Conservation (phyloP, 2,329 filamentous ascomycete species). For the Reticulascus tulasneorum region DNA sequence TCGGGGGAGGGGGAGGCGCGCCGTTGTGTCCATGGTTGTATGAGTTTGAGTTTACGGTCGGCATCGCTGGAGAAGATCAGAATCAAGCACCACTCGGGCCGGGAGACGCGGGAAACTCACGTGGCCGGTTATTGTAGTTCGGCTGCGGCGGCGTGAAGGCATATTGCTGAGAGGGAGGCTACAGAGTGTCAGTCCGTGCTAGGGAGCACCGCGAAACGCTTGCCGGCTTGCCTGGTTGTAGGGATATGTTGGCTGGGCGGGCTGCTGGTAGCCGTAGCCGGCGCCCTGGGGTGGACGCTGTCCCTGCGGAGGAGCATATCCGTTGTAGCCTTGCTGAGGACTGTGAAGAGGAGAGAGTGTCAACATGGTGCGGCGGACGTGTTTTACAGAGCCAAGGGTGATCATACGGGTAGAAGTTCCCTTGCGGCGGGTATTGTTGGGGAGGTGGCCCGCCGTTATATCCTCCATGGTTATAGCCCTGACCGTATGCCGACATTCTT, state of each 20-base stretch:
- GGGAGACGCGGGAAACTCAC: slow-evolving; percentile 34
- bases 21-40: slow-evolving; percentile 53
- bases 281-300: slow-evolving; percentile 31
- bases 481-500: slow-evolving; percentile 60
- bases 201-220: too few relatives aligned
- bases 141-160: slow-evolving; percentile 38
- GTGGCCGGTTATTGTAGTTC: slow-evolving; percentile 45
- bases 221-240: slow-evolving; percentile 37
- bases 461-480: slow-evolving; percentile 48
- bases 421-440: slow-evolving; percentile 33
- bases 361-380: slow-evolving; percentile 17
- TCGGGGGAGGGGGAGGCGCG: slow-evolving; percentile 63
- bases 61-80: slow-evolving; percentile 29
- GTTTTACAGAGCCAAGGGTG: slow-evolving; percentile 22
- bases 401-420: slow-evolving; percentile 49
- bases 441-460: slow-evolving; percentile 31
- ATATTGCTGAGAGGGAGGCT: slow-evolving; percentile 38
- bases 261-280: slow-evolving; percentile 43
- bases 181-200: too few relatives aligned
- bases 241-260: slow-evolving; percentile 43
- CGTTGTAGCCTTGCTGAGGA: slow-evolving; percentile 42
- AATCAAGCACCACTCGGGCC: too few relatives aligned
- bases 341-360: slow-evolving; percentile 22
- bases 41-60: slow-evolving; percentile 44
- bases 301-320: slow-evolving; percentile 39